Evolutionary conservation across 176 grass and related monocot species (phyloP), one percentile per base, ranked within the genome.

Genomic region (Cymbopogon citratus): DNA sequence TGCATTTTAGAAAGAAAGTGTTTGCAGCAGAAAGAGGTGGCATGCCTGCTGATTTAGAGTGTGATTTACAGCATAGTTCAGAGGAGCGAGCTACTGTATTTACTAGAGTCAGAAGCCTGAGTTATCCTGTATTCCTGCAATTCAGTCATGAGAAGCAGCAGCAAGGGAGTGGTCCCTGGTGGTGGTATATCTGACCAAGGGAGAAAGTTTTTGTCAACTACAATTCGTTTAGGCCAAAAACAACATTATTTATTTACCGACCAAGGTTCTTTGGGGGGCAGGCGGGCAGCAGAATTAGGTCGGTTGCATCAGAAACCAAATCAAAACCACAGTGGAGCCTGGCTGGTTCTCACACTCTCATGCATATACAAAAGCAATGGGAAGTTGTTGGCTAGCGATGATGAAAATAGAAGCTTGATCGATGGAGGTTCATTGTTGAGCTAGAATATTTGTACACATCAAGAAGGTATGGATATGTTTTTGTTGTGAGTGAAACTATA

Each of bases 181-280:
- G 7, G 39, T 41, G 9, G 7, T 0, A 8, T 39, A 7, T 39
- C 7, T 39, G 39, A 41, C 39, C 7, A 41, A 41, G 9, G 39
- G 39, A 41, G 39, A 41, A 41, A 41, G 39, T 36, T 36, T 36
- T 36, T 5, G 35, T 9, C 39, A 41, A 9, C 39, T 10, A 41
- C 39, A 36, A 36, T 36, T 0, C 6, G 35, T 36, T 66, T 66
- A 15, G 13, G 12, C 63, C 29, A 0, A 66, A 3, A 34, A 1
- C 0, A 33, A 0, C 6, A 33, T 6, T 1, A 4, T 2, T 0
- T 65, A 0, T 0, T 0, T 3, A 33, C 3, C 0, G 6, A 3
- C 2, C 28, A 33, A 65, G 27, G 0, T 1, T 3, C 6, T 65
- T 15, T 6, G 5, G 26, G n/a, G n/a, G n/a, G n/a, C n/a, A n/a